A percentile compares a stretch with the other conserved stretches of the same genome.
phyloP scores from a whole-genome alignment of 2,329 filamentous ascomycete genomes.

The Podosphaera xanthii region DNA sequence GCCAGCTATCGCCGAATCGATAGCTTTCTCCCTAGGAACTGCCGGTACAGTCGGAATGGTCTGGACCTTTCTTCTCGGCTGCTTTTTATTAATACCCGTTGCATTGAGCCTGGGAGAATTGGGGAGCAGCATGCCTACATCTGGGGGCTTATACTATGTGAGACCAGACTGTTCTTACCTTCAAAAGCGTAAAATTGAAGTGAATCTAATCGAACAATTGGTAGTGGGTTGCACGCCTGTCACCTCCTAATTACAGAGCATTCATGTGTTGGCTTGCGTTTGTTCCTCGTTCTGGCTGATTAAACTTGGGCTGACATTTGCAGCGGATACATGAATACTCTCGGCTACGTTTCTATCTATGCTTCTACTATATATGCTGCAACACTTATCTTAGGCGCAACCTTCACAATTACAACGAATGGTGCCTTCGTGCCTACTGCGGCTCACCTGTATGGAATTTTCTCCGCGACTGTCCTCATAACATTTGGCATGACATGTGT shows the following conservation, averaged over 20 bases:
- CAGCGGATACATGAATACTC: constrained; percentile 16
- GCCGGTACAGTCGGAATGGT: constrained; percentile 37
- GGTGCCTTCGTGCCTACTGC: constrained; percentile 11
- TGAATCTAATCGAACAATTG: constrained; percentile 2
- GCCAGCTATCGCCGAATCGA: constrained; percentile 35
- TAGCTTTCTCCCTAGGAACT: constrained; percentile 30
- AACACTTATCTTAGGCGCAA: constrained; percentile 14
- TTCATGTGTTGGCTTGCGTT: constrained; percentile 17
- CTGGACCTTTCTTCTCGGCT: constrained; percentile 38
- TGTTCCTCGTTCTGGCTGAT: constrained; percentile 5
- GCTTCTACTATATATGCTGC: constrained; percentile 16
- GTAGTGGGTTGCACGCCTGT: constrained; percentile 16
- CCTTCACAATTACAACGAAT: constrained; percentile 11
- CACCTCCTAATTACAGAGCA: constrained; percentile 12
- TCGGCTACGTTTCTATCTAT: constrained; percentile 16
- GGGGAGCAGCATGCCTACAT: constrained; percentile 32
- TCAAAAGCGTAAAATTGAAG: neutral
- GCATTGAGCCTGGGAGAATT: constrained; percentile 34
- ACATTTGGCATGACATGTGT: constrained; percentile 16
- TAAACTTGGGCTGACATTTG: neutral
- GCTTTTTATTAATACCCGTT: constrained; percentile 32
- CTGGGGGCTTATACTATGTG: constrained; percentile 29
- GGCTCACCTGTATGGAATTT: constrained; percentile 16
- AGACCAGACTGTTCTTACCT: neutral
- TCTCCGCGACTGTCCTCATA: constrained; percentile 12